Evolutionary conservation across 305 asterid species (phyloP).

Genomic region (Fraxinus floribunda): DNA sequence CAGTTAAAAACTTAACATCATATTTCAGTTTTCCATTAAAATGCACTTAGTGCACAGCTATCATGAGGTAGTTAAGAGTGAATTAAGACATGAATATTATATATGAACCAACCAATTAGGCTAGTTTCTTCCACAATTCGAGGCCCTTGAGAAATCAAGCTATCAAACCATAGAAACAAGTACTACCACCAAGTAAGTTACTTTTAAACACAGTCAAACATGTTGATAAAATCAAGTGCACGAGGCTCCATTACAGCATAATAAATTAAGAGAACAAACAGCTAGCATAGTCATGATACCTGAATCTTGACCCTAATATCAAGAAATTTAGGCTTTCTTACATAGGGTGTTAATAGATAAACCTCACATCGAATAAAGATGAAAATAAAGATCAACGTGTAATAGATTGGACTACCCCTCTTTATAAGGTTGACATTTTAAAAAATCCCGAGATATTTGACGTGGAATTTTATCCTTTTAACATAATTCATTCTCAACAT

Average conservation of each 20-base stretch:
- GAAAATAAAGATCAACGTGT: too few species aligned
- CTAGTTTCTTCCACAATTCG: neutral
- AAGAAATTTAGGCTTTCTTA: constrained; percentile 35
- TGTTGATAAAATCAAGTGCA: neutral
- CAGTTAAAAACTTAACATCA: neutral
- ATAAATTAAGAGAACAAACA: neutral
- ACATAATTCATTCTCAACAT: neutral
- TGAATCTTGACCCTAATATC: constrained; percentile 46
- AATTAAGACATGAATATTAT: neutral
- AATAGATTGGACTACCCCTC: constrained; percentile 19
- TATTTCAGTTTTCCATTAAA: too few species aligned
- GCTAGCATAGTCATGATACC: constrained; percentile 28
- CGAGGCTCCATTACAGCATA: neutral
- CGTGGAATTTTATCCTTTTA: too few species aligned
- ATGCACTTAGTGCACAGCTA: neutral
- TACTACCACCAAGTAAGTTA: neutral
- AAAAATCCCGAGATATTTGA: too few species aligned
- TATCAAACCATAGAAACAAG: neutral
- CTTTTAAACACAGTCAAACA: too few species aligned
- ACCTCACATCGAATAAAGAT: too few species aligned
- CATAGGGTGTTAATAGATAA: neutral
- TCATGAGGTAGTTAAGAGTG: neutral
- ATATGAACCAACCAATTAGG: neutral
- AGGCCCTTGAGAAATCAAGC: neutral
- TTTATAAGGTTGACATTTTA: neutral